Evolutionary conservation across 352 stramenopile genomes (phyloP).

Genomic region (Globisporangium recalcitrans): DNA sequence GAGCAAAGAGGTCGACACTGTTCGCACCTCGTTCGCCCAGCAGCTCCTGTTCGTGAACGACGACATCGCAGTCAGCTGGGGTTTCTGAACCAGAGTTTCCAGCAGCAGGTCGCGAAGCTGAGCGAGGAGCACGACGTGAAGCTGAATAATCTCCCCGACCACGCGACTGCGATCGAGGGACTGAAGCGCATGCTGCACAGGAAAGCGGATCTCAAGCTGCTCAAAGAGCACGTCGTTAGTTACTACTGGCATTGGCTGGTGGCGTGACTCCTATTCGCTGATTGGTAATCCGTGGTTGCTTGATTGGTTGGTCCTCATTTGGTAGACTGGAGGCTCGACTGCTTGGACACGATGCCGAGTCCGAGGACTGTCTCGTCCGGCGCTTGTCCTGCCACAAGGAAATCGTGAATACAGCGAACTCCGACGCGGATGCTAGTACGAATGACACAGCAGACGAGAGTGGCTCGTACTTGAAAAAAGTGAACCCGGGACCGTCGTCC

Average conservation of each 20-base stretch:
- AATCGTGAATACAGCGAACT: constrained; percentile 21
- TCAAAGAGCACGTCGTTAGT: constrained; percentile 44
- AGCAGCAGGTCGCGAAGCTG: constrained; percentile 25
- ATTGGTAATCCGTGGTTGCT: background rate
- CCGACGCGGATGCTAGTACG: constrained; percentile 14
- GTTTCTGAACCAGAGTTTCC: constrained; percentile 21
- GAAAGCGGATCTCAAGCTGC: constrained; percentile 57
- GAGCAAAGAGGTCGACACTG: constrained; percentile 26
- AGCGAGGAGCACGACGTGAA: constrained; percentile 36
- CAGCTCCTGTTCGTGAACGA: constrained; percentile 31
- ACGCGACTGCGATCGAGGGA: constrained; percentile 36
- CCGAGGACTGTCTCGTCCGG: constrained; percentile 61
- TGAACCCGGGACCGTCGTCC: constrained; percentile 47
- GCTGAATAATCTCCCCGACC: constrained; percentile 36
- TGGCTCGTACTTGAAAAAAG: constrained; percentile 24
- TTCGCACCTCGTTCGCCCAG: constrained; percentile 29
- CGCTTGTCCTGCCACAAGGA: constrained; percentile 73
- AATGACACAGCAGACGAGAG: constrained; percentile 23
- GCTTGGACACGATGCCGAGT: constrained; percentile 39
- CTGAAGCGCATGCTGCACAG: constrained; percentile 36
- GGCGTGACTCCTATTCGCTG: background rate
- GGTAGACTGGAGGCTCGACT: constrained; percentile 50
- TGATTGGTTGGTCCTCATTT: background rate
- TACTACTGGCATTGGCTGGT: background rate
- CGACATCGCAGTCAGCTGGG: constrained; percentile 29